Percentiles rank a stretch among this genome's conserved stretches.
Conservation (phyloP, 805 yeast species). For the Schizosaccharomyces lindneri region DNA sequence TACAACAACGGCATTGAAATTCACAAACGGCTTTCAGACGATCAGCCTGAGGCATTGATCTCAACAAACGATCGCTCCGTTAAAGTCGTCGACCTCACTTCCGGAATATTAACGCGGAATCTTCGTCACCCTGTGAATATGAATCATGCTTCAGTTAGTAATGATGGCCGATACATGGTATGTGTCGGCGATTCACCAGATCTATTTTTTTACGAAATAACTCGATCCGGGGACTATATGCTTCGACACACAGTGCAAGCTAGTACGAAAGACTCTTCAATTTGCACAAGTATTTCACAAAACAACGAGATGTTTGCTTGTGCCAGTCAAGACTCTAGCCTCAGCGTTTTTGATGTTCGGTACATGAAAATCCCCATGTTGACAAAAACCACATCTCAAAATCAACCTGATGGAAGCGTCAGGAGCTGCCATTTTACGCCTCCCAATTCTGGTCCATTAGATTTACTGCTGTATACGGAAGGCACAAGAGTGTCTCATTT, state of each 20-base stretch:
- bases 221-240: background rate
- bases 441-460: background rate
- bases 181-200: constrained; percentile 60
- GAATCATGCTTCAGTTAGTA: constrained; percentile 48
- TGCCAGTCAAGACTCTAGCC: background rate
- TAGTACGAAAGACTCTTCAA: background rate
- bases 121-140: constrained; percentile 37
- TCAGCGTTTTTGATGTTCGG: background rate
- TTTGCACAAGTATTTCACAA: background rate
- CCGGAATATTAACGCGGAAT: constrained; percentile 20
- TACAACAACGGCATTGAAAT: background rate
- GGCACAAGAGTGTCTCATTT: background rate
- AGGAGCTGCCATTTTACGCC: constrained; percentile 1
- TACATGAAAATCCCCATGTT: background rate
- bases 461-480: background rate
- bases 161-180: constrained; percentile 30
- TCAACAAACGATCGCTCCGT: constrained; percentile 67
- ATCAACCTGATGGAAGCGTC: background rate
- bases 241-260: background rate
- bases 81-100: constrained; percentile 35
- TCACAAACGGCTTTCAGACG: background rate
- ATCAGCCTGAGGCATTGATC: constrained; percentile 21
- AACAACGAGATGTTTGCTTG: background rate
- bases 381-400: background rate
- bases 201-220: constrained; percentile 22